Evolutionary conservation across 2,329 filamentous ascomycete genomes (phyloP).

Genomic region (Emericellopsis cladophorae): DNA sequence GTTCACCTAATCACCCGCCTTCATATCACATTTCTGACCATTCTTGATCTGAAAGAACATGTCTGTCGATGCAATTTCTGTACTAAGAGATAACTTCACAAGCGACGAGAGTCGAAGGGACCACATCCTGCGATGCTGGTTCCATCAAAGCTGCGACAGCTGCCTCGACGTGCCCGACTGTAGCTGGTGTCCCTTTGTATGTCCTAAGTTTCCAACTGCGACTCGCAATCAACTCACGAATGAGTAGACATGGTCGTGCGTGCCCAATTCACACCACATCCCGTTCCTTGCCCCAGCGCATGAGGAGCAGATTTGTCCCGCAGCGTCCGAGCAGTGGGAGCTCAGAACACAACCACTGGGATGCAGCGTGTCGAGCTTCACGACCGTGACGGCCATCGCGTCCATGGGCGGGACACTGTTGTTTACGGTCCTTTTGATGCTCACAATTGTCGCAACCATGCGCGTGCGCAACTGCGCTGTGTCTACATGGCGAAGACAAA

Average conservation of each 20-base stretch:
- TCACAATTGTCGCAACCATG: conserved; percentile 9
- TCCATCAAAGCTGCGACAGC: conserved; percentile 26
- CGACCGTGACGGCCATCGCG: conserved; percentile 14
- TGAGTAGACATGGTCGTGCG: conserved; percentile 36
- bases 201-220: conserved; percentile 6
- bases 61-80: background rate
- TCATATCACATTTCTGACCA: too few relatives aligned
- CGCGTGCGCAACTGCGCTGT: conserved; percentile 8
- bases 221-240: background rate
- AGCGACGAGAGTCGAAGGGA: conserved; percentile 15
- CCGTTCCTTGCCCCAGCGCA: conserved; percentile 36
- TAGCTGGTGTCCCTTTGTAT: conserved; percentile 41
- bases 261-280: conserved; percentile 33
- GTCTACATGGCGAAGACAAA: too few relatives aligned
- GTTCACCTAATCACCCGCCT: too few relatives aligned
- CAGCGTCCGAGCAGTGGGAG: conserved; percentile 29
- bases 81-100: conserved; percentile 17
- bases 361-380: conserved; percentile 21
- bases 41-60: too few relatives aligned
- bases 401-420: conserved; percentile 15
- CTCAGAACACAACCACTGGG: conserved; percentile 21
- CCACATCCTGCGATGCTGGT: conserved; percentile 37
- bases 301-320: conserved; percentile 36
- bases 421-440: conserved; percentile 10
- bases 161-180: conserved; percentile 31